Conservation (phyloP, 805 yeast species). For the Schizosaccharomyces octosporus region DNA sequence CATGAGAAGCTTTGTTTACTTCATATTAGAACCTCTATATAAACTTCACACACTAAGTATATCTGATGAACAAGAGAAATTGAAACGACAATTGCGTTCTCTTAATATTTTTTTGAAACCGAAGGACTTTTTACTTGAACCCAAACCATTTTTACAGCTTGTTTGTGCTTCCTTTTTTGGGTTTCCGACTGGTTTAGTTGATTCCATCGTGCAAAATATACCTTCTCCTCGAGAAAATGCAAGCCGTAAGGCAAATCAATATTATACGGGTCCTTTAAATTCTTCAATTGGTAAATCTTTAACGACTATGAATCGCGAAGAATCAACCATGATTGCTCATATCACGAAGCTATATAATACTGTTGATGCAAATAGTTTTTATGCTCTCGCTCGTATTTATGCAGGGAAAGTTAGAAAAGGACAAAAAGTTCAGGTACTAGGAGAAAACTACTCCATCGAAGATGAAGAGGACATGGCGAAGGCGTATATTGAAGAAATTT, state of each 20-base stretch:
- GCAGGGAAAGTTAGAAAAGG: slow-evolving; percentile 34
- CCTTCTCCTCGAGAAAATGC: slow-evolving; percentile 20
- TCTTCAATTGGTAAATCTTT: slow-evolving; percentile 10
- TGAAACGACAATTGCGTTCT: slow-evolving; percentile 22
- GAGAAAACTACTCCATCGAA: slow-evolving; percentile 22
- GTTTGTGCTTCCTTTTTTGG: slow-evolving; percentile 34
- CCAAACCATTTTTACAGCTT: slow-evolving; percentile 30
- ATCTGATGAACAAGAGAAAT: slow-evolving; percentile 22
- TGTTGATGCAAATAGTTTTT: slow-evolving; percentile 26
- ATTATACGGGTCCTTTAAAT: slow-evolving; percentile 14
- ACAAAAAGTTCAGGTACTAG: slow-evolving; percentile 27
- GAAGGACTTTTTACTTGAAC: slow-evolving; percentile 21
- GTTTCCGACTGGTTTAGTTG: slow-evolving; percentile 27
- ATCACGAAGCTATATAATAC: slow-evolving; percentile 34
- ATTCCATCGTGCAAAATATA: slow-evolving; percentile 17
- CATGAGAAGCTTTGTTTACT: slow-evolving; percentile 28
- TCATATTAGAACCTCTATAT: slow-evolving; percentile 58
- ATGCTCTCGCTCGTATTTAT: slow-evolving; percentile 35
- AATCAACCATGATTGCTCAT: slow-evolving; percentile 21
- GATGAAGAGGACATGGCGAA: slow-evolving; percentile 29
- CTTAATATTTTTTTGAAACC: slow-evolving; percentile 22
- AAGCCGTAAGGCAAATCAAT: slow-evolving; percentile 4
- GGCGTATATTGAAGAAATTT: slow-evolving; percentile 14
- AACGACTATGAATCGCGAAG: slow-evolving; percentile 13
- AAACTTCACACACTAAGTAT: slow-evolving; percentile 36